Conservation (phyloP, 192 early-diverging fungal genomes). For the Pecoramyces ruminantium region DNA sequence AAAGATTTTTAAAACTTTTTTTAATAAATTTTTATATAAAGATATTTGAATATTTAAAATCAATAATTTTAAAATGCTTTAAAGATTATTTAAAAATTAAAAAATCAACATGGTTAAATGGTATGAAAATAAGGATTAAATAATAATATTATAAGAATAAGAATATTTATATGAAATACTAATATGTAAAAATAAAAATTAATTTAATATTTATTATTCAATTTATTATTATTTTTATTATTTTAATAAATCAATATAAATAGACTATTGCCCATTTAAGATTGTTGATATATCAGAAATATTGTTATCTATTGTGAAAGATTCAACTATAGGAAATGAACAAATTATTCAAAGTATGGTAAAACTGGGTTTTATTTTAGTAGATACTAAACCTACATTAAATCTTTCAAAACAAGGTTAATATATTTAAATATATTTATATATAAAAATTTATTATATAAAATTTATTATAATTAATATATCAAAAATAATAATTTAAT, state of each 20-base stretch:
- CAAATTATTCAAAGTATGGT: neutral
- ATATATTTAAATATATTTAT: neutral
- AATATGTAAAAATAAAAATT: no score
- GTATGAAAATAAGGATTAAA: no score
- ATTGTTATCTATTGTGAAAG: neutral
- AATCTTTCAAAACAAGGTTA: neutral
- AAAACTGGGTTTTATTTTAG: neutral
- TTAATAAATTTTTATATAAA: no score
- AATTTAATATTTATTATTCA: no score
- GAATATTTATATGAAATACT: no score
- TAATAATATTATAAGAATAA: no score
- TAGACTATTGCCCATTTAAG: neutral
- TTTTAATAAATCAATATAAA: neutral
- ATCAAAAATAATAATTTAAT: no score
- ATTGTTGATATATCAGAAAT: neutral
- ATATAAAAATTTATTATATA: no score
- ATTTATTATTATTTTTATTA: no score
- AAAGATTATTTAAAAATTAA: neutral
- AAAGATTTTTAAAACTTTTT: no score
- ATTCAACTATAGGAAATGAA: neutral
- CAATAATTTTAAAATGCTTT: neutral
- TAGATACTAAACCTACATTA: neutral
- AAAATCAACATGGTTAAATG: neutral
- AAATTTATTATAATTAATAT: no score
- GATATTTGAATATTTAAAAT: neutral